Evolutionary conservation across 345 rosid genomes (phyloP).

Genomic region (Eucalyptus caleyi): DNA sequence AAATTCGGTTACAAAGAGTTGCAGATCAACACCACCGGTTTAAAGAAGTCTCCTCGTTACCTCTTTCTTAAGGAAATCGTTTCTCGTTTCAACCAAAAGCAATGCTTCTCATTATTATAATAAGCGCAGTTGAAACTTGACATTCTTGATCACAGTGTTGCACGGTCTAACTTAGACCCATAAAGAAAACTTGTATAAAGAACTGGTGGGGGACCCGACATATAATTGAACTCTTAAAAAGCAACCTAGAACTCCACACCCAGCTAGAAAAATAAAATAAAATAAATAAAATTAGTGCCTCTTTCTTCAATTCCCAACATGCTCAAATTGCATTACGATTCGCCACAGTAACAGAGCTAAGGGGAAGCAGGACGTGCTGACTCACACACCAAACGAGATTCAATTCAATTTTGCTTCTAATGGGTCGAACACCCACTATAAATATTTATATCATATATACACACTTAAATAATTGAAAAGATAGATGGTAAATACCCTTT

Average conservation of each 20-base stretch:
- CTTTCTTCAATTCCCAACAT: not conserved
- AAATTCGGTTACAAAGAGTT: not conserved
- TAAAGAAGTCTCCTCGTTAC: not conserved
- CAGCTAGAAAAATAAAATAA: not conserved
- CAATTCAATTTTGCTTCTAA: not conserved
- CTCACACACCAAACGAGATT: not conserved
- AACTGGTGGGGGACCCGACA: not conserved
- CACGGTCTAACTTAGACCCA: not conserved
- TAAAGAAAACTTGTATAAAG: not conserved
- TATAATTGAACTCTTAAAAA: not conserved
- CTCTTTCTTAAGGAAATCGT: not conserved
- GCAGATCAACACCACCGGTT: not conserved
- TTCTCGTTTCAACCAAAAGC: not conserved
- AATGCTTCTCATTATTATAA: not conserved
- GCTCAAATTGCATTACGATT: not conserved
- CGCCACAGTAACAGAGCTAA: conserved; percentile 1
- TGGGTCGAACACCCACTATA: not conserved
- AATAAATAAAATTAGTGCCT: not conserved
- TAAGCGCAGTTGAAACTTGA: not conserved
- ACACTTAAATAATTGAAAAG: not conserved
- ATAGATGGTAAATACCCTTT: not conserved
- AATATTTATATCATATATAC: not conserved
- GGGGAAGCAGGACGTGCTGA: not conserved
- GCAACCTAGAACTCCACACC: not conserved
- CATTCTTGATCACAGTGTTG: conserved; percentile 24